Conservation (phyloP, 225 moss, liverwort and hornwort genomes). For the Asterella californica region DNA sequence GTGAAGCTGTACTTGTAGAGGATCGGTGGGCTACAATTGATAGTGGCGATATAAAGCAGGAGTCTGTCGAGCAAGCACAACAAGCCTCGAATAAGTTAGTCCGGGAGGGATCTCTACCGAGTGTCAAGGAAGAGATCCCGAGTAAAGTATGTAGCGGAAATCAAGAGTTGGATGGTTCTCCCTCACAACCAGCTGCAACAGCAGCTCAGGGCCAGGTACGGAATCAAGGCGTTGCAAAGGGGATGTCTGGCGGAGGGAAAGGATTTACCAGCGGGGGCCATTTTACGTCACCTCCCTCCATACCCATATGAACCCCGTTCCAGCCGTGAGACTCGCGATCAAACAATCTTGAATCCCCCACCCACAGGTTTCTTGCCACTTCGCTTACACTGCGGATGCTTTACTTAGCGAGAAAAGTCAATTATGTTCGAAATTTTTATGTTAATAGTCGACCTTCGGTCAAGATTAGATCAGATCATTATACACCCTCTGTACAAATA, state of each 20-base stretch:
- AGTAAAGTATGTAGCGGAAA: background rate
- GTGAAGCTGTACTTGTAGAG: background rate
- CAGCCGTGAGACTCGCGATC: background rate
- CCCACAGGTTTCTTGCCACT: background rate
- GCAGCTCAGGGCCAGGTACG: constrained; percentile 27
- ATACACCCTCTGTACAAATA: constrained; percentile 17
- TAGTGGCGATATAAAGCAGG: background rate
- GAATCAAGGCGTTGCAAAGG: constrained; percentile 47
- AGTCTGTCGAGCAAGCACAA: background rate
- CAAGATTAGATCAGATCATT: constrained; percentile 9
- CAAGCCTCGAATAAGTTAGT: background rate
- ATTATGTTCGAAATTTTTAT: constrained; percentile 6
- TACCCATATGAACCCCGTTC: constrained; percentile 5
- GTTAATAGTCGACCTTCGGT: constrained; percentile 4
- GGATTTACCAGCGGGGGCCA: constrained; percentile 24
- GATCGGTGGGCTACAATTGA: background rate
- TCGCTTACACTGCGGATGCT: background rate
- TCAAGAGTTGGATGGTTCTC: constrained; percentile 18
- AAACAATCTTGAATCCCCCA: too few species aligned
- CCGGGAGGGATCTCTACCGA: background rate
- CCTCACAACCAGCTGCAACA: constrained; percentile 17
- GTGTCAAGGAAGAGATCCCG: constrained; percentile 6
- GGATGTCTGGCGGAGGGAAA: constrained; percentile 25
- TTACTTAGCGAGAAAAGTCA: background rate
- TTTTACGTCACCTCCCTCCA: constrained; percentile 26